A percentile compares a stretch with the other conserved stretches of the same genome.
These are phyloP conservation scores for Apiotrichum mycotoxinovorans DNA, from an alignment of 1,284 basidiomycete species.

Conservation along the genomic window DNA sequence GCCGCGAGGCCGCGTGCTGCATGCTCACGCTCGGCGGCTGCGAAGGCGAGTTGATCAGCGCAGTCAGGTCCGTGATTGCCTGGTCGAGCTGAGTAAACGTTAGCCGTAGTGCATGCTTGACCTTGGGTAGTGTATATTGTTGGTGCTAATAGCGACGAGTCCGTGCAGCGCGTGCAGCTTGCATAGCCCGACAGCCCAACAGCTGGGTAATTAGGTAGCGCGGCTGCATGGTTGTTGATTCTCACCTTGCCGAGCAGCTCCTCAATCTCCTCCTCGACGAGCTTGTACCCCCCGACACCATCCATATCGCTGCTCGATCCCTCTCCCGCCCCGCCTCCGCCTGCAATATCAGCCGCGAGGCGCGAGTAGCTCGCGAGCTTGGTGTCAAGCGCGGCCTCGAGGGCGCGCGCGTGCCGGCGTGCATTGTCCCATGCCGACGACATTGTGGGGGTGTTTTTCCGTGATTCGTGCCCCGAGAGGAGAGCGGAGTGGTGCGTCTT, in stretches of 20 bases:
- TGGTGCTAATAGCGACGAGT: too few relatives aligned
- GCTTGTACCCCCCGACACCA: conserved; percentile 65
- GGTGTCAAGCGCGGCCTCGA: conserved; percentile 84
- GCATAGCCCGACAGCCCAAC: too few relatives aligned
- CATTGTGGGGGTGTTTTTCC: conserved; percentile 18
- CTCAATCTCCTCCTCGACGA: conserved; percentile 76
- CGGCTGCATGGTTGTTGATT: too few relatives aligned
- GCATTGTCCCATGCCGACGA: conserved; percentile 51
- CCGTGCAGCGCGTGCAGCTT: too few relatives aligned
- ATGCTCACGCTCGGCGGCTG: conserved; percentile 77
- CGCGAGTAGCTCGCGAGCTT: conserved; percentile 86
- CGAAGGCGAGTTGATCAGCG: conserved; percentile 65
- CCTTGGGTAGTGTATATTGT: too few relatives aligned
- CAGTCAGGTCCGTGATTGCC: conserved; percentile 69
- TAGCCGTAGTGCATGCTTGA: too few relatives aligned
- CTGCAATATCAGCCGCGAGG: conserved; percentile 69
- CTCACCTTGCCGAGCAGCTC: conserved; percentile 80
- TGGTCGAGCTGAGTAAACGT: conserved; percentile 69
- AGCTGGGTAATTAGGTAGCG: too few relatives aligned
- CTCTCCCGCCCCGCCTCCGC: conserved; percentile 17
- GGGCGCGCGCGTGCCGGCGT: conserved; percentile 80
- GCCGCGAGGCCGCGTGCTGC: conserved; percentile 82
- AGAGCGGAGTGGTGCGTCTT: too few relatives aligned
- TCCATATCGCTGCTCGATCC: conserved; percentile 53
- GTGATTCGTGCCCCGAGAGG: neutral